phyloP scores from a whole-genome alignment of 768 basidiomycete genomes.

The Amanita fuliginea region DNA sequence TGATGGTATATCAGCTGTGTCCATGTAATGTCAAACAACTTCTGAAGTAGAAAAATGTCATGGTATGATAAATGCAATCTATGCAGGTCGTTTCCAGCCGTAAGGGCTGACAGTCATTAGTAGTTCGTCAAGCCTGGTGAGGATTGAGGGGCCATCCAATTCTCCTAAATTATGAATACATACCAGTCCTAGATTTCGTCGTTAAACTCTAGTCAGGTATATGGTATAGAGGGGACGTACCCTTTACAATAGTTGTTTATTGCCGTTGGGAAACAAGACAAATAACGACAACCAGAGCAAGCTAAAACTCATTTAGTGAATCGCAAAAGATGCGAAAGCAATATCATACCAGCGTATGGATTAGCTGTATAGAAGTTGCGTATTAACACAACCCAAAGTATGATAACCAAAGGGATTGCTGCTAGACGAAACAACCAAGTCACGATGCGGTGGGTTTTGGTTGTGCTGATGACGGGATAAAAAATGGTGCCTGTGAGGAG shows the following conservation, averaged over 20 bases:
- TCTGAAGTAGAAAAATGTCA: too few species aligned
- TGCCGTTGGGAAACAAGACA: conserved; percentile 79
- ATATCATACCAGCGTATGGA: conserved; percentile 64
- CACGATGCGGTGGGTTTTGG: conserved; percentile 59
- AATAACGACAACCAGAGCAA: conserved; percentile 79
- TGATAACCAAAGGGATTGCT: conserved; percentile 64
- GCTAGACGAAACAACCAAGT: conserved; percentile 64
- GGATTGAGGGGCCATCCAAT: not conserved
- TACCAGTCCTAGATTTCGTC: conserved; percentile 21
- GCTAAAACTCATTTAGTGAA: conserved; percentile 29
- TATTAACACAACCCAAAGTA: conserved; percentile 74
- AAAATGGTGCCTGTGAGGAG: conserved; percentile 75
- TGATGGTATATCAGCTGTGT: not conserved
- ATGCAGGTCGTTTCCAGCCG: not conserved
- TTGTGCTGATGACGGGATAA: conserved; percentile 81
- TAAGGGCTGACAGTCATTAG: not conserved
- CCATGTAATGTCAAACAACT: not conserved
- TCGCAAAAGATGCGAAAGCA: not conserved
- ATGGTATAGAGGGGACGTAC: conserved; percentile 17
- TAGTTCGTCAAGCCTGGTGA: conserved; percentile 10
- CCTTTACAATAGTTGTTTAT: conserved; percentile 61
- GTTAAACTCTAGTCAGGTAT: conserved; percentile 3
- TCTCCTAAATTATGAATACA: conserved; percentile 6
- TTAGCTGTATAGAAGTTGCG: conserved; percentile 87
- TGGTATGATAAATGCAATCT: not conserved